Evolutionary conservation across 2,329 filamentous ascomycete genomes (phyloP).

Genomic region (Helicocarpus griseus): DNA sequence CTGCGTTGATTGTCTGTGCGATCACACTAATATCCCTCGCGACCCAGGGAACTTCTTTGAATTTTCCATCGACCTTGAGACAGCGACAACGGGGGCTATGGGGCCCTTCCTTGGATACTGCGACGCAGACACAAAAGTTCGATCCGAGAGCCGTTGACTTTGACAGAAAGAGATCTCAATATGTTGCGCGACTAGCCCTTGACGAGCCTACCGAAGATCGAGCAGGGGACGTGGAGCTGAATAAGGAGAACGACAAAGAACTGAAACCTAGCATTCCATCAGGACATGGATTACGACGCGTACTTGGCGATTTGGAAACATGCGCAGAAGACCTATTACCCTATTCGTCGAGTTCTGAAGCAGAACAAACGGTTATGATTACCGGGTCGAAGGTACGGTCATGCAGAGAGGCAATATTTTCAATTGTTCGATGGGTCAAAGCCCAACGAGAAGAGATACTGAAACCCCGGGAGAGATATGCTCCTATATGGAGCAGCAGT

Average conservation of each 20-base stretch:
- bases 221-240: neutral
- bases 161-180: neutral
- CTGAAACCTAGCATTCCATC: neutral
- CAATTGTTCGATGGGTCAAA: conserved; percentile 9
- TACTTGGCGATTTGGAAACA: conserved; percentile 11
- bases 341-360: conserved; percentile 1
- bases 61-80: neutral
- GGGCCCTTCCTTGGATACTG: neutral
- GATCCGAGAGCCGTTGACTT: neutral
- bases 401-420: conserved; percentile 11
- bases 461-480: neutral
- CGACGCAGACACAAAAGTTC: neutral
- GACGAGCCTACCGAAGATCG: neutral
- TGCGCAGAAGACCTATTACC: conserved; percentile 8
- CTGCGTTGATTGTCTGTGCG: neutral
- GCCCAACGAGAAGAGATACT: neutral
- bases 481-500: neutral
- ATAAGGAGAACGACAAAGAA: neutral
- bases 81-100: neutral
- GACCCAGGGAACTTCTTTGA: neutral
- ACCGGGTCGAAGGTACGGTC: conserved; percentile 5
- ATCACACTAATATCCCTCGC: neutral
- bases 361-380: neutral
- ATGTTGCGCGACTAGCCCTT: neutral
- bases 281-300: neutral